Percentiles rank a stretch among this genome's conserved stretches.
Conservation (phyloP, 441 rosid genomes). For the Manihot esculenta region DNA sequence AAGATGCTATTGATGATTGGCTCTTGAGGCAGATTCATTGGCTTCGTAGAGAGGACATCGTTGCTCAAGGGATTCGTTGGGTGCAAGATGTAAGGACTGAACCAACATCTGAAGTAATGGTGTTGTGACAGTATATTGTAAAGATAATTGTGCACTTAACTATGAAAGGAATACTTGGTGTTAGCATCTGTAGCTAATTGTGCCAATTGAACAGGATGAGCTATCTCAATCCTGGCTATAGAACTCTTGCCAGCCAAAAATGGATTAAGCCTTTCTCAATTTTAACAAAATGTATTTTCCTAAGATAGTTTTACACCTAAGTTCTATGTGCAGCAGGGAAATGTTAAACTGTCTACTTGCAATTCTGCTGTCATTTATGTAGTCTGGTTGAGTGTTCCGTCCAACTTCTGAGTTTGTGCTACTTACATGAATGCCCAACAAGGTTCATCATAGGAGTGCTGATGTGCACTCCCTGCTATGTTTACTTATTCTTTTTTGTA, state of each 20-base stretch:
- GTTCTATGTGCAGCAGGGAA: not conserved
- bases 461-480: not conserved
- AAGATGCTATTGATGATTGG: slow-evolving; percentile 97
- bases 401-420: not conserved
- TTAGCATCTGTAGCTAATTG: not conserved
- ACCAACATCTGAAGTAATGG: slow-evolving; percentile 7
- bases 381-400: not conserved
- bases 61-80: slow-evolving; percentile 81
- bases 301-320: not conserved
- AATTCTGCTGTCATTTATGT: not conserved
- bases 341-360: not conserved
- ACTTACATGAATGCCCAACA: not conserved
- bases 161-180: not conserved
- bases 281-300: not conserved
- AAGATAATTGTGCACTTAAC: not conserved
- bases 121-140: not conserved
- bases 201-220: not conserved
- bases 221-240: not conserved
- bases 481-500: not conserved
- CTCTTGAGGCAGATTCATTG: slow-evolving; percentile 79
- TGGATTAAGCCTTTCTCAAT: not conserved
- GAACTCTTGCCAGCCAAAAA: not conserved
- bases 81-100: slow-evolving; percentile 79
- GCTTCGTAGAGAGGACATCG: slow-evolving; percentile 78
- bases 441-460: not conserved